These are phyloP conservation scores for Solanum hybrid DNA, from an alignment of 305 asterid species.

Conservation along the genomic window DNA sequence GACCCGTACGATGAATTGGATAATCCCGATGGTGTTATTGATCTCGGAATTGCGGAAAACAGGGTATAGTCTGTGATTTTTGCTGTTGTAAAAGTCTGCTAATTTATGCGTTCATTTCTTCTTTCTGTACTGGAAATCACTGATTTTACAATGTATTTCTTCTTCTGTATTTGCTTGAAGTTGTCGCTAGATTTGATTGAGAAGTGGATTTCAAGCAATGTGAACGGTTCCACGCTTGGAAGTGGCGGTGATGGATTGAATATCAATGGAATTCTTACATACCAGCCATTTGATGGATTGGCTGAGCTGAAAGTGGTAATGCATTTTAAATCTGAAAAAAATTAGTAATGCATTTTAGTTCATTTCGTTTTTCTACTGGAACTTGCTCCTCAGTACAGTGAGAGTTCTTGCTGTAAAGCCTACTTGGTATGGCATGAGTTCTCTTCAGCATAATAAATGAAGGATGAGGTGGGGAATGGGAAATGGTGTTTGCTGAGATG, in stretches of 20 bases:
- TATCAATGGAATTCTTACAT: slow-evolving; percentile 50
- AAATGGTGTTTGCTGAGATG: background rate
- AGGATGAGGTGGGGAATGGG: background rate
- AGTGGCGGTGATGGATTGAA: slow-evolving; percentile 28
- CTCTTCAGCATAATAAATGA: background rate
- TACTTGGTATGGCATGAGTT: background rate
- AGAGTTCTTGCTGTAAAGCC: background rate
- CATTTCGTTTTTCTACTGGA: background rate
- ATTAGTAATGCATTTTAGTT: slow-evolving; percentile 33
- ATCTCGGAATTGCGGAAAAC: slow-evolving; percentile 83
- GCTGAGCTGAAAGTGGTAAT: slow-evolving; percentile 76
- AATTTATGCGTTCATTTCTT: background rate
- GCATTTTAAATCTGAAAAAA: slow-evolving; percentile 9
- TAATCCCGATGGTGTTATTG: slow-evolving; percentile 69
- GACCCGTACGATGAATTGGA: slow-evolving; percentile 45
- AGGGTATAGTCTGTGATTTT: slow-evolving; percentile 26
- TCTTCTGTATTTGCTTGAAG: slow-evolving; percentile 25
- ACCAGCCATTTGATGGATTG: slow-evolving; percentile 74
- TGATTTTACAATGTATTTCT: background rate
- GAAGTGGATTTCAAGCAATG: slow-evolving; percentile 46
- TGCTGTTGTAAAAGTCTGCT: background rate
- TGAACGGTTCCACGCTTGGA: slow-evolving; percentile 34
- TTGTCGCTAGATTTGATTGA: slow-evolving; percentile 74
- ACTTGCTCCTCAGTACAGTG: background rate
- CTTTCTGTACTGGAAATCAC: background rate